Evolutionary conservation across 2,329 filamentous ascomycete species (phyloP), one percentile per base, ranked within the genome.

Genomic region (Blastomyces emzantsi): DNA sequence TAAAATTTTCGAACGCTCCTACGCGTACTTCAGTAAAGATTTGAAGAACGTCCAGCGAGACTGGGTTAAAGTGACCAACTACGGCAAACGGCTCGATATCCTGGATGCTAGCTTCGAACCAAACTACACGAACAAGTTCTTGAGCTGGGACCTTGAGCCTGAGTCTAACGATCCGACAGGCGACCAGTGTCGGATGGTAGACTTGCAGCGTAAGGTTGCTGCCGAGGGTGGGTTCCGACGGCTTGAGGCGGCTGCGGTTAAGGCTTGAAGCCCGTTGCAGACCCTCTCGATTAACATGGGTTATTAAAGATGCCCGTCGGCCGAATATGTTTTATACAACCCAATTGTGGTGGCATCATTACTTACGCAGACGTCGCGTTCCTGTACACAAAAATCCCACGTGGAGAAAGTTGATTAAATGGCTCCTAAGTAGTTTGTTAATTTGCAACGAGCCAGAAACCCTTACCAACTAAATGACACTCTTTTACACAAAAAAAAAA

Each of bases 1-100:
- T 69, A 90, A 90, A 81, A 90, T 92, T 75, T 91, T 89, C 70
- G 88, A 91, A 81, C 85, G 88, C 65, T 89, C 85, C 69, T 92
- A 85, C 70, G 88, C 88, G 25, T 91, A 90, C 80, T 89, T 91
- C 74, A 89, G 85, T 64, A 82, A 82, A 67, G 88, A 91, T 68
- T 72, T 91, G 67, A 87, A 89, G 83, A 92, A 92, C 68, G 88
- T 92, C 6, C 69, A 75, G 62, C 83, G 89, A 58, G 89, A 92
- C 77, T 92, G 89, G 89, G 76, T 81, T 64, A 91, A 92, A 81
- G 89, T 91, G 13, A 91, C 89, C 56, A 81, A 80, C 67, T 92
- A 92, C 72, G 88, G 89, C 41, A 90, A 90, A 81, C 80, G 88
- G 2, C 80, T 92, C 2, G 86, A 83, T 2, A 86, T 92, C 30